Percentiles rank a stretch among this genome's conserved stretches.
These are phyloP conservation scores for Trichoderma reesei DNA, from an alignment of 495 filamentous ascomycete genomes.

Conservation along the genomic window DNA sequence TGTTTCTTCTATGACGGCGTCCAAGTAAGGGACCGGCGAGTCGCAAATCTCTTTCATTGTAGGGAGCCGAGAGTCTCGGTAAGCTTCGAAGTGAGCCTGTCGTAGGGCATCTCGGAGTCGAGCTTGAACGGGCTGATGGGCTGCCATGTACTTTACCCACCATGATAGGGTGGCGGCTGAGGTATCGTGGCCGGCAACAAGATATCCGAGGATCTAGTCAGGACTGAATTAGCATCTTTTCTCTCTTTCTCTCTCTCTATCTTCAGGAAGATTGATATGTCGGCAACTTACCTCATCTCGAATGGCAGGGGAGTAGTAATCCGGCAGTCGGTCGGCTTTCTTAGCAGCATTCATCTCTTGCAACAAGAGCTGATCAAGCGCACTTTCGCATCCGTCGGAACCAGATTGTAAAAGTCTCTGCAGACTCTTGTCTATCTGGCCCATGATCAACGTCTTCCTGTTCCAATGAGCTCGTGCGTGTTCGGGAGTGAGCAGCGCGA, in stretches of 20 bases:
- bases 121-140: slow-evolving; percentile 19
- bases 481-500: not conserved
- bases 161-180: slow-evolving; percentile 13
- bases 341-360: slow-evolving; percentile 18
- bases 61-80: slow-evolving; percentile 12
- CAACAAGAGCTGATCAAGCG: slow-evolving; percentile 18
- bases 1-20: slow-evolving; percentile 30
- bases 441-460: not conserved
- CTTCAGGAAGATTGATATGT: not conserved
- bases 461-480: slow-evolving; percentile 10
- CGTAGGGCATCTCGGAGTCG: slow-evolving; percentile 19
- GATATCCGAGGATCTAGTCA: slow-evolving; percentile 19
- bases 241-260: too few species aligned
- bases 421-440: not conserved
- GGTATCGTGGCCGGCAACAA: slow-evolving; percentile 21
- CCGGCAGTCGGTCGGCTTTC: slow-evolving; percentile 16
- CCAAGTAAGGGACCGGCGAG: slow-evolving; percentile 25
- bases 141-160: slow-evolving; percentile 21
- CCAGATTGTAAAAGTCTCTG: not conserved
- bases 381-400: not conserved
- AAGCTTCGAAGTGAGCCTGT: slow-evolving; percentile 15
- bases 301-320: slow-evolving; percentile 14
- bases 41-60: slow-evolving; percentile 20
- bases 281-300: slow-evolving; percentile 17
- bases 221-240: not conserved